phyloP scores from a whole-genome alignment of 2,329 filamentous ascomycete genomes.

The Dactylellina leptospora region DNA sequence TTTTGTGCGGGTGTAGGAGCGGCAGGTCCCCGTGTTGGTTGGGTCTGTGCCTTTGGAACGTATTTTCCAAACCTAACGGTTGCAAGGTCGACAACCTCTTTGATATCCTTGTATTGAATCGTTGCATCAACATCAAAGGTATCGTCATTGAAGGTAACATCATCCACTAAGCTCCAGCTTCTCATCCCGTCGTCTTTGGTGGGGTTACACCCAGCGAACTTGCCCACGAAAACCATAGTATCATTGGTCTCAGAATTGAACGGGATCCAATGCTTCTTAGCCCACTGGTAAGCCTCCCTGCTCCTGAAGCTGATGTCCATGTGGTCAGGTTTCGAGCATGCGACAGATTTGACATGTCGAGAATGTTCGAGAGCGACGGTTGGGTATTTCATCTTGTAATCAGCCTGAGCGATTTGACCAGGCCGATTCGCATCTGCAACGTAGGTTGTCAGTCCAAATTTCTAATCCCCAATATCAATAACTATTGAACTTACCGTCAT shows the following conservation, averaged over 20 bases:
- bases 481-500: slow-evolving; percentile 17
- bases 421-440: slow-evolving; percentile 25
- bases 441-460: neutral
- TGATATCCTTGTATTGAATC: slow-evolving; percentile 30
- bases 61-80: slow-evolving; percentile 40
- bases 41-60: slow-evolving; percentile 19
- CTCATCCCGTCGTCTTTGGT: slow-evolving; percentile 36
- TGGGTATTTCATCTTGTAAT: slow-evolving; percentile 45
- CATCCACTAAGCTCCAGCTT: slow-evolving; percentile 50
- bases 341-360: slow-evolving; percentile 32
- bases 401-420: slow-evolving; percentile 37
- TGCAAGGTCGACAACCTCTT: slow-evolving; percentile 35
- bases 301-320: slow-evolving; percentile 34
- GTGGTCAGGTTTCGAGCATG: slow-evolving; percentile 35
- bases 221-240: slow-evolving; percentile 48
- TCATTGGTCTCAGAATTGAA: slow-evolving; percentile 37
- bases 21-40: neutral
- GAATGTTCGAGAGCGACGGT: slow-evolving; percentile 46
- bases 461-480: neutral
- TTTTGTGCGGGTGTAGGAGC: slow-evolving; percentile 24
- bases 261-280: slow-evolving; percentile 43
- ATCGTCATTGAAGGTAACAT: slow-evolving; percentile 39
- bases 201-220: slow-evolving; percentile 40
- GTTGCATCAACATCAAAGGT: slow-evolving; percentile 38
- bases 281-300: slow-evolving; percentile 32